Conservation (phyloP, 139 green algal genomes). For the Astrephomene gubernaculifera region DNA sequence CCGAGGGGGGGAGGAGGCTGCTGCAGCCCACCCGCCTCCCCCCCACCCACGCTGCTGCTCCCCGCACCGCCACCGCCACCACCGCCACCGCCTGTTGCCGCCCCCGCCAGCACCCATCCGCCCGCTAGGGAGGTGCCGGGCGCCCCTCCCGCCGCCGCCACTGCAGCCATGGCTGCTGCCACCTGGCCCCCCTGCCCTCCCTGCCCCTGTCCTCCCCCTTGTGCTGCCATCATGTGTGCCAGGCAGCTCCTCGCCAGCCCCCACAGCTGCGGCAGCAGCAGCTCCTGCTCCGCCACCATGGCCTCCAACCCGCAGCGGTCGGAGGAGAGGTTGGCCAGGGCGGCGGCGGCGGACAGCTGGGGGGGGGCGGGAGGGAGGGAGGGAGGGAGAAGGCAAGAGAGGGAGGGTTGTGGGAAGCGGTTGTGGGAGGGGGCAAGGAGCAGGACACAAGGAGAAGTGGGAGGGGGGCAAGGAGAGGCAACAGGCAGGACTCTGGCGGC, state of each 20-base stretch:
- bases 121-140: no score
- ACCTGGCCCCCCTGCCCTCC: background rate
- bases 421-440: no score
- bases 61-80: no score
- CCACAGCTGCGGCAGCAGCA: constrained; percentile 38
- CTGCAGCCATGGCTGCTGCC: no score
- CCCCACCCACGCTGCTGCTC: no score
- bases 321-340: constrained; percentile 41
- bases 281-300: constrained; percentile 41
- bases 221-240: background rate
- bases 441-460: no score
- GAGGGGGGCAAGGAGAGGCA: no score
- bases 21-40: no score
- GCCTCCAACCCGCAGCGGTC: constrained; percentile 43
- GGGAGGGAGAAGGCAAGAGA: background rate
- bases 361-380: background rate
- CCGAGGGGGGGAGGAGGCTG: no score
- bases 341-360: constrained; percentile 30
- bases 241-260: constrained; percentile 28
- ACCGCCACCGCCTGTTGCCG: no score
- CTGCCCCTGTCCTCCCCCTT: background rate
- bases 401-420: background rate
- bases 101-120: constrained; percentile 22
- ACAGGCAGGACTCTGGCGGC: no score
- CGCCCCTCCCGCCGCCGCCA: no score